phyloP scores from a whole-genome alignment of 2,329 filamentous ascomycete species.

The Arthrobotrys musiformis region DNA sequence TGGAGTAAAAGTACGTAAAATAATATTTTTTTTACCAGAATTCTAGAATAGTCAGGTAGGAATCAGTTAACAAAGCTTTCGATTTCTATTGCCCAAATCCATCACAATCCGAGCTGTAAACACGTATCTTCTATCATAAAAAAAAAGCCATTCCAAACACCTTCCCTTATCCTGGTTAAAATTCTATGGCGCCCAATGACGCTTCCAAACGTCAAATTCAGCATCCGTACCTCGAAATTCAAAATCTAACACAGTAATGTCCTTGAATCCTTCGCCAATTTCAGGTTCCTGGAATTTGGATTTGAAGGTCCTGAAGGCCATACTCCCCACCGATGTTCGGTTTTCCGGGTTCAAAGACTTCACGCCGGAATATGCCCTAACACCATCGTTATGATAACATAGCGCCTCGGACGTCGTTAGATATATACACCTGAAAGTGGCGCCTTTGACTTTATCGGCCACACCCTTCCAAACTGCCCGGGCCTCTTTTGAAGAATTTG shows the following conservation, averaged over 20 bases:
- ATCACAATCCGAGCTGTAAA: not conserved
- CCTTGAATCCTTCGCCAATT: constrained; percentile 81
- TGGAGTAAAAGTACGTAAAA: too few species aligned
- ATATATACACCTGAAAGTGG: constrained; percentile 85
- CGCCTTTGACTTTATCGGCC: constrained; percentile 72
- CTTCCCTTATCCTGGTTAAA: not conserved
- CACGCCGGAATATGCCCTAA: constrained; percentile 66
- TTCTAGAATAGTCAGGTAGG: too few species aligned
- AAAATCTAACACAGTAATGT: constrained; percentile 81
- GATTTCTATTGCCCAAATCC: not conserved
- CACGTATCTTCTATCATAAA: not conserved
- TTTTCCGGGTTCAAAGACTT: constrained; percentile 77
- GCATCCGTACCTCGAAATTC: constrained; percentile 64
- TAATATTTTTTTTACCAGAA: too few species aligned
- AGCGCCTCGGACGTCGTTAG: constrained; percentile 78
- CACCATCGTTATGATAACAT: constrained; percentile 86
- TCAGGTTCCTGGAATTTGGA: constrained; percentile 78
- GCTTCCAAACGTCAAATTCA: constrained; percentile 45
- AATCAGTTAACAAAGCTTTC: too few species aligned
- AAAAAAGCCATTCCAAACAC: not conserved
- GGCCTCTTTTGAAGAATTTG: constrained; percentile 84
- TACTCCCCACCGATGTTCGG: constrained; percentile 75
- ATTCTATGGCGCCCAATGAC: constrained; percentile 36
- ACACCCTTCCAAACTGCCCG: constrained; percentile 81
- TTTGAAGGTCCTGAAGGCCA: constrained; percentile 82